These are phyloP conservation scores for Rutstroemia sp. DNA, from an alignment of 2,329 filamentous ascomycete species.

Conservation along the genomic window DNA sequence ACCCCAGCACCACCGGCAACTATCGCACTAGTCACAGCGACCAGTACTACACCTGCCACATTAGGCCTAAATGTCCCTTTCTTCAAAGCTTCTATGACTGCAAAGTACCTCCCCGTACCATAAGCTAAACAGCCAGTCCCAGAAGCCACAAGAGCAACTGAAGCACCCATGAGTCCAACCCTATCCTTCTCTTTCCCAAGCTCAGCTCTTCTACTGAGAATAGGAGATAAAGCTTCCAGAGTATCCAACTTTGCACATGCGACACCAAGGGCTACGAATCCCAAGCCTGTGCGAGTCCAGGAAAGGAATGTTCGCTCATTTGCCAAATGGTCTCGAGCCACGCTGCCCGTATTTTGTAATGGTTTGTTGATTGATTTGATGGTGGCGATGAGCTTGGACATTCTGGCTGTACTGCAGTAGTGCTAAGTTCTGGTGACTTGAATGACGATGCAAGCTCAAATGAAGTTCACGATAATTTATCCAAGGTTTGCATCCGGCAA, in stretches of 20 bases:
- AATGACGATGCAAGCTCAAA: no score
- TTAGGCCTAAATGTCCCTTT: neutral
- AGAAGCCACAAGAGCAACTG: slow-evolving; percentile 34
- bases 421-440: no score
- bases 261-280: slow-evolving; percentile 44
- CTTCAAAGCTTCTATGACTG: slow-evolving; percentile 30
- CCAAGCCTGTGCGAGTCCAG: slow-evolving; percentile 44
- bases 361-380: neutral
- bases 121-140: slow-evolving; percentile 40
- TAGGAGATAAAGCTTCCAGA: slow-evolving; percentile 31
- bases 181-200: slow-evolving; percentile 33
- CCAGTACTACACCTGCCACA: neutral
- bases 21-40: slow-evolving; percentile 3
- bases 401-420: neutral
- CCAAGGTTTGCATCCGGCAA: no score
- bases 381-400: neutral
- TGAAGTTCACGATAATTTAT: no score
- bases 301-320: slow-evolving; percentile 45
- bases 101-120: slow-evolving; percentile 41
- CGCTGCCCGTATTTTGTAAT: slow-evolving; percentile 38
- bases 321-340: slow-evolving; percentile 43
- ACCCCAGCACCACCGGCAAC: slow-evolving; percentile 17
- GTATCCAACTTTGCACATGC: slow-evolving; percentile 41
- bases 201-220: slow-evolving; percentile 20
- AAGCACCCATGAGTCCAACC: neutral